Conservation (phyloP, 768 basidiomycete species). For the Nidula microcarpa region DNA sequence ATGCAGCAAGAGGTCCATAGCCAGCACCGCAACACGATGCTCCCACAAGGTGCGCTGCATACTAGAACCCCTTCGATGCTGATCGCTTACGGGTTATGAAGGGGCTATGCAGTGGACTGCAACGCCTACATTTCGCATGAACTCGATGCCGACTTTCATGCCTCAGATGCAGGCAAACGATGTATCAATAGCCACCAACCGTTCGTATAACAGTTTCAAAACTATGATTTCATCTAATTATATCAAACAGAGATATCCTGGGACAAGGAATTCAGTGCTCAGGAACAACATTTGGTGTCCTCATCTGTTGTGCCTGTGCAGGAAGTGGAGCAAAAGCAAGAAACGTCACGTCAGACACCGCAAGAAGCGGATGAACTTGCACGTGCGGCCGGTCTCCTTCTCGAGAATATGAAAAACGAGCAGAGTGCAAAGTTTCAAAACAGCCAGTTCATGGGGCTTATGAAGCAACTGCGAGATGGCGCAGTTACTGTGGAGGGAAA, state of each 20-base stretch:
- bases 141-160: constrained; percentile 31
- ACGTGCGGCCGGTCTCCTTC: constrained; percentile 70
- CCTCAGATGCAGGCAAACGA: constrained; percentile 23
- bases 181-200: constrained; percentile 30
- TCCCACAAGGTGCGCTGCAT: constrained; percentile 14
- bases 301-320: constrained; percentile 12
- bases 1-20: constrained; percentile 9
- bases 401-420: constrained; percentile 73
- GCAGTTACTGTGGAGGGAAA: constrained; percentile 78
- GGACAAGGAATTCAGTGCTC: constrained; percentile 65
- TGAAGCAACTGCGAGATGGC: constrained; percentile 81
- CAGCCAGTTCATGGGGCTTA: constrained; percentile 80
- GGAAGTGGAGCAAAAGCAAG: constrained; percentile 16
- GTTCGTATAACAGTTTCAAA: constrained; percentile 27
- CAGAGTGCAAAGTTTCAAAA: constrained; percentile 83
- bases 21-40: constrained; percentile 3
- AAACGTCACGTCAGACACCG: constrained; percentile 11
- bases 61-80: neutral
- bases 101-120: constrained; percentile 38
- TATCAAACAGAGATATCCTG: constrained; percentile 41
- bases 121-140: constrained; percentile 31
- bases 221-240: neutral
- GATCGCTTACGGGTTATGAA: constrained; percentile 8
- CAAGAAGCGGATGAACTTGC: constrained; percentile 70
- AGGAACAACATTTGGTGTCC: constrained; percentile 38